These are phyloP conservation scores for Aspergillus proliferans DNA, from an alignment of 2,329 filamentous ascomycete species.

Conservation along the genomic window DNA sequence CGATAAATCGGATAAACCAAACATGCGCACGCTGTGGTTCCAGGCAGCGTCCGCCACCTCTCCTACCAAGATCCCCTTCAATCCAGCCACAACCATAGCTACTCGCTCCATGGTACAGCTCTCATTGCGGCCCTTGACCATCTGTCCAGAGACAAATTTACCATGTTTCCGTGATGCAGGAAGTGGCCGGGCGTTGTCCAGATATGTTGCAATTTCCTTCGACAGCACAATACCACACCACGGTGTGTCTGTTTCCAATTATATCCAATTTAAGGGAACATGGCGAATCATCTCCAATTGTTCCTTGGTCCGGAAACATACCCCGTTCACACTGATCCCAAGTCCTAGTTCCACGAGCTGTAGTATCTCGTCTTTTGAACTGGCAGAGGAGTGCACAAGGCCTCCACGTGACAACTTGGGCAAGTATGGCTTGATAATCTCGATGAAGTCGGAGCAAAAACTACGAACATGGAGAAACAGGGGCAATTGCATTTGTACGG, in stretches of 20 bases:
- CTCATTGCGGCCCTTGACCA: slow-evolving; percentile 47
- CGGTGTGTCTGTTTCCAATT: slow-evolving; percentile 46
- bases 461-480: slow-evolving; percentile 33
- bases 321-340: slow-evolving; percentile 46
- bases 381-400: slow-evolving; percentile 86
- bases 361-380: slow-evolving; percentile 50
- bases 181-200: slow-evolving; percentile 33
- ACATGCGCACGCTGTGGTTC: slow-evolving; percentile 32
- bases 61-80: slow-evolving; percentile 40
- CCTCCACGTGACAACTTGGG: slow-evolving; percentile 42
- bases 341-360: slow-evolving; percentile 33
- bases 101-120: slow-evolving; percentile 46
- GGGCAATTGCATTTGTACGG: slow-evolving; percentile 29
- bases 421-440: slow-evolving; percentile 37
- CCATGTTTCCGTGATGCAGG: slow-evolving; percentile 45
- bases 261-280: slow-evolving; percentile 37
- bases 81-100: slow-evolving; percentile 43
- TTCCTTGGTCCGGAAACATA: slow-evolving; percentile 38
- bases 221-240: slow-evolving; percentile 43
- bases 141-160: slow-evolving; percentile 41
- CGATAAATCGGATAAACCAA: slow-evolving; percentile 9
- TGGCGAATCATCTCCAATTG: slow-evolving; percentile 39
- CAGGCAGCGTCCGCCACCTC: slow-evolving; percentile 39
- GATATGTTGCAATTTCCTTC: slow-evolving; percentile 36
- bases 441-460: slow-evolving; percentile 40